phyloP scores from a whole-genome alignment of 805 yeast species.

The Ogataea haglerorum region DNA sequence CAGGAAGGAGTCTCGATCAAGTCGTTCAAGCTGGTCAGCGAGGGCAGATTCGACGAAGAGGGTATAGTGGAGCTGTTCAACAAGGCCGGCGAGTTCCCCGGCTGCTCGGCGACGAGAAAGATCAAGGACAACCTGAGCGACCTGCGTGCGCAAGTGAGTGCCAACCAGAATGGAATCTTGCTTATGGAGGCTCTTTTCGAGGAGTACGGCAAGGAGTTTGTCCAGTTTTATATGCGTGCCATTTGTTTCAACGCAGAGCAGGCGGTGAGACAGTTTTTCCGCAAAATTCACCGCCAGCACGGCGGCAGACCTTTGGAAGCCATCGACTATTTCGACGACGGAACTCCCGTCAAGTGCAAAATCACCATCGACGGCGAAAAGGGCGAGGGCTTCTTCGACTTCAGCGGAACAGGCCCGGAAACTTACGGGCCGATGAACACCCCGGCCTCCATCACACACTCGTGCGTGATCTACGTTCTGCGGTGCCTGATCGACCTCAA shows the following conservation, averaged over 20 bases:
- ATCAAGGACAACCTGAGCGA: slow-evolving; percentile 49
- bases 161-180: slow-evolving; percentile 47
- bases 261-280: slow-evolving; percentile 36
- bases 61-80: slow-evolving; percentile 43
- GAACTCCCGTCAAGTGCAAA: slow-evolving; percentile 44
- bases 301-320: slow-evolving; percentile 36
- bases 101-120: slow-evolving; percentile 52
- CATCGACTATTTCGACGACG: slow-evolving; percentile 51
- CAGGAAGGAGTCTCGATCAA: slow-evolving; percentile 55
- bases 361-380: slow-evolving; percentile 39
- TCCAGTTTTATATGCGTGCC: slow-evolving; percentile 43
- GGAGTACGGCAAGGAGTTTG: slow-evolving; percentile 39
- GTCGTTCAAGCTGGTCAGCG: slow-evolving; percentile 44
- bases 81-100: slow-evolving; percentile 47
- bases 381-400: slow-evolving; percentile 47
- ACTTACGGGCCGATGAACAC: slow-evolving; percentile 52
- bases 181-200: slow-evolving; percentile 38
- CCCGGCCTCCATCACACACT: slow-evolving; percentile 50
- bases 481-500: slow-evolving; percentile 48
- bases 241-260: slow-evolving; percentile 42
- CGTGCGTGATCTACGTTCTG: slow-evolving; percentile 52
- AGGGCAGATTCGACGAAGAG: slow-evolving; percentile 49
- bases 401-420: slow-evolving; percentile 49
- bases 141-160: slow-evolving; percentile 43
- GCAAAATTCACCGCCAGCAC: slow-evolving; percentile 38